Evolutionary conservation across 2,329 filamentous ascomycete species (phyloP).

Genomic region (Pyrenochaeta sp.): DNA sequence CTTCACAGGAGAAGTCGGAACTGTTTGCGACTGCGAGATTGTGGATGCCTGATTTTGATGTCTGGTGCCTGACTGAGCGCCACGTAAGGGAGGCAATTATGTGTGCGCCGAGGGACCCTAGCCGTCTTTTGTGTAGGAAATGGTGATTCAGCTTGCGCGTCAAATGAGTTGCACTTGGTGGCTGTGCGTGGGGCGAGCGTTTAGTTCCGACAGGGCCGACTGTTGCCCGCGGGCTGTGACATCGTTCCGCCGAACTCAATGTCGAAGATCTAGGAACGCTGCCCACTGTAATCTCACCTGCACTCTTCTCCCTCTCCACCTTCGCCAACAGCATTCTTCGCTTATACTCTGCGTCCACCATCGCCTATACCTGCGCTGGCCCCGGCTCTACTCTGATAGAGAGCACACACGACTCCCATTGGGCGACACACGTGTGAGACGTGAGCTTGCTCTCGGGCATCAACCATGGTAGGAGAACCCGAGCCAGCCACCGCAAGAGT

Average conservation of each 20-base stretch:
- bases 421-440: constrained; percentile 15
- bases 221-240: constrained; percentile 20
- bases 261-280: constrained; percentile 6
- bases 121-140: background rate
- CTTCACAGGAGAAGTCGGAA: constrained; percentile 21
- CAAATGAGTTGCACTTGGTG: constrained; percentile 4
- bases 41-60: constrained; percentile 11
- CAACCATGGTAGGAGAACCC: constrained; percentile 43
- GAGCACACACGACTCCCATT: constrained; percentile 21
- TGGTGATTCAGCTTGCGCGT: constrained; percentile 21
- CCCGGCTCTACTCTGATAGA: constrained; percentile 1
- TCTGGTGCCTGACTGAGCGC: constrained; percentile 24
- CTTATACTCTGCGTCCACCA: constrained; percentile 3
- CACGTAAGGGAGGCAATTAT: constrained; percentile 24
- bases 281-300: constrained; percentile 9
- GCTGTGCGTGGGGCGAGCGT: constrained; percentile 28
- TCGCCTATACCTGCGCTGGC: constrained; percentile 4
- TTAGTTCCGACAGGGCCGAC: constrained; percentile 21
- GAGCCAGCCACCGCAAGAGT: constrained; percentile 4
- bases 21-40: constrained; percentile 12
- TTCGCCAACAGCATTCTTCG: no score
- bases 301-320: no score
- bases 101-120: constrained; percentile 7
- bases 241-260: constrained; percentile 18
- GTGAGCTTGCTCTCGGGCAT: constrained; percentile 41